These are phyloP conservation scores for Penicillium sp. DNA, from an alignment of 2,329 filamentous ascomycete species.

Conservation along the genomic window DNA sequence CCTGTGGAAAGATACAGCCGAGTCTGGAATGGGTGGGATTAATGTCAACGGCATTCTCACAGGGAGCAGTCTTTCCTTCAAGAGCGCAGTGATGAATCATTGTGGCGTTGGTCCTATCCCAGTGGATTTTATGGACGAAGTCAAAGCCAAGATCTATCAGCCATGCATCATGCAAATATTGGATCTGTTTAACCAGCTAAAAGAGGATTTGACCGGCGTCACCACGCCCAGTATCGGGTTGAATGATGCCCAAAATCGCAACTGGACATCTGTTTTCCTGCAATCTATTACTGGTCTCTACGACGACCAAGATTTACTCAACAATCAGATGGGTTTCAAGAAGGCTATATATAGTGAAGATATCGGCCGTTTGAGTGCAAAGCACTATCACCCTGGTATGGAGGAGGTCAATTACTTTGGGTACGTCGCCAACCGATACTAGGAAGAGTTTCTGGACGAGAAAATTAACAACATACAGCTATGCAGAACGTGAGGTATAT, in stretches of 20 bases:
- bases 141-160: conserved; percentile 29
- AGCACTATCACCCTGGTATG: conserved; percentile 31
- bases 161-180: conserved; percentile 34
- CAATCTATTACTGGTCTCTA: conserved; percentile 33
- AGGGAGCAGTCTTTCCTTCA: conserved; percentile 33
- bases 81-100: conserved; percentile 32
- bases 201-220: conserved; percentile 1
- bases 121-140: conserved; percentile 31
- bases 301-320: conserved; percentile 29
- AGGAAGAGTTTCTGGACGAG: neutral
- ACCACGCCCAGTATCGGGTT: neutral
- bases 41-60: conserved; percentile 30
- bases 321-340: conserved; percentile 38
- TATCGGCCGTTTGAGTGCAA: conserved; percentile 27
- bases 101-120: conserved; percentile 31
- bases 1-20: conserved; percentile 22
- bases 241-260: conserved; percentile 20
- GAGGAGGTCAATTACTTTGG: conserved; percentile 46
- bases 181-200: conserved; percentile 31
- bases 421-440: conserved; percentile 19
- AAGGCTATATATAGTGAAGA: conserved; percentile 30
- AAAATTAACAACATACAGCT: neutral
- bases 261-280: conserved; percentile 31
- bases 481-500: conserved; percentile 23
- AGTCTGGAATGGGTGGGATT: conserved; percentile 30